phyloP scores from a whole-genome alignment of 192 early-diverging fungal species.

The Coemansia sp. region DNA sequence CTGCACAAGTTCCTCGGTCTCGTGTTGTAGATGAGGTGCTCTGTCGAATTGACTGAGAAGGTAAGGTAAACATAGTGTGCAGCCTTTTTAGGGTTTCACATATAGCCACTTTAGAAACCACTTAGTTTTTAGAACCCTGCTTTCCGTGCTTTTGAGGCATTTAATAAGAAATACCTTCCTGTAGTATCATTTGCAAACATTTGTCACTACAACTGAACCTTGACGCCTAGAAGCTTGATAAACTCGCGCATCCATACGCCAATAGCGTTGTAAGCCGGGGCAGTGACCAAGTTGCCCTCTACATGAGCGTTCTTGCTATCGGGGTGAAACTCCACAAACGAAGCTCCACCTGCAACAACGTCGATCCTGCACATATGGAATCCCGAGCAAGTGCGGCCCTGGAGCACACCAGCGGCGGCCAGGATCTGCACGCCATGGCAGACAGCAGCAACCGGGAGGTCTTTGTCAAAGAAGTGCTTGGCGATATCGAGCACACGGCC shows the following conservation, averaged over 20 bases:
- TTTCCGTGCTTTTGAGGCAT: too few relatives aligned
- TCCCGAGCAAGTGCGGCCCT: constrained; percentile 40
- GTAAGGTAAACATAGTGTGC: too few relatives aligned
- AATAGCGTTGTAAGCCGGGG: constrained; percentile 47
- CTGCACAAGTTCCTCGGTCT: constrained; percentile 37
- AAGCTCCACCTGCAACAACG: constrained; percentile 30
- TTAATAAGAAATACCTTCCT: background rate
- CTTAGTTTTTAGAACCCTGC: too few relatives aligned
- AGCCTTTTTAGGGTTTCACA: background rate
- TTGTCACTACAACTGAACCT: constrained; percentile 17
- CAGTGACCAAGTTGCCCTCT: constrained; percentile 46
- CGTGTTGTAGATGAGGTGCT: background rate
- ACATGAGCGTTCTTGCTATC: constrained; percentile 37
- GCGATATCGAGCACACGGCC: constrained; percentile 51
- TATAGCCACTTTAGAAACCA: background rate
- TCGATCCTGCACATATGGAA: constrained; percentile 48
- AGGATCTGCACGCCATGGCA: constrained; percentile 58
- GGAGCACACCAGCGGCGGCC: constrained; percentile 43
- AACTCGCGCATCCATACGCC: constrained; percentile 51
- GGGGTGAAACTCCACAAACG: constrained; percentile 36
- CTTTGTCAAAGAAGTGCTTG: constrained; percentile 46
- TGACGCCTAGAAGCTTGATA: constrained; percentile 44
- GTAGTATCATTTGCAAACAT: background rate
- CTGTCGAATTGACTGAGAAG: background rate
- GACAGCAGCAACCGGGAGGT: constrained; percentile 57